Evolutionary conservation across 2,329 filamentous ascomycete genomes (phyloP).

Genomic region (Talaromyces rugulosus): DNA sequence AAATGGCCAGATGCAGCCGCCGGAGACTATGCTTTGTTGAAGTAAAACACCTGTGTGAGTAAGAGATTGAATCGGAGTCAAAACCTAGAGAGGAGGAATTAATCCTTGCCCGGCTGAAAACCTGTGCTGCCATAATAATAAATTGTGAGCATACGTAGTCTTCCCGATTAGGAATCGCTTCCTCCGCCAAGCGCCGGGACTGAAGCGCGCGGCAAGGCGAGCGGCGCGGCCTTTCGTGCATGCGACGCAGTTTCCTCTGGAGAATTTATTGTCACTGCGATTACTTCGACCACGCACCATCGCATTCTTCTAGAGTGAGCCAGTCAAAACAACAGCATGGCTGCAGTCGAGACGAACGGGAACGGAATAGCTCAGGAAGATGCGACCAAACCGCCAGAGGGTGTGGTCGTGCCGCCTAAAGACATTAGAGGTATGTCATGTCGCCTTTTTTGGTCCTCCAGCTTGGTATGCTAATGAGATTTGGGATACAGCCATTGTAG

Average conservation of each 20-base stretch:
- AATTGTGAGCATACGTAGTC: neutral
- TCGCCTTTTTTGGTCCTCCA: neutral
- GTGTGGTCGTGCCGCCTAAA: constrained; percentile 78
- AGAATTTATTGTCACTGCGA: neutral
- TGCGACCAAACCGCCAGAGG: constrained; percentile 72
- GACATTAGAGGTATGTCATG: constrained; percentile 64
- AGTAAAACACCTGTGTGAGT: neutral
- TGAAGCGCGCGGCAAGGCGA: constrained; percentile 10
- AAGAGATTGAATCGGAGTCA: neutral
- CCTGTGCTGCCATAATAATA: neutral
- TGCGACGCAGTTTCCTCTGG: neutral
- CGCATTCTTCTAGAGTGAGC: neutral
- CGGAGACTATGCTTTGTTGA: neutral
- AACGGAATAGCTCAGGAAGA: constrained; percentile 28
- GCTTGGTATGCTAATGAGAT: constrained; percentile 21
- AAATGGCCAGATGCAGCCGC: neutral
- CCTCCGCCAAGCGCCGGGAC: constrained; percentile 2
- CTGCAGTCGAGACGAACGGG: constrained; percentile 36
- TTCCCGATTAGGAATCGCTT: constrained; percentile 10
- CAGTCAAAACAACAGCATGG: constrained; percentile 26
- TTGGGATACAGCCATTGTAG: constrained; percentile 58
- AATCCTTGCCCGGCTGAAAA: neutral
- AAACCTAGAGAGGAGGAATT: neutral
- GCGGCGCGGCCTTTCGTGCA: neutral
- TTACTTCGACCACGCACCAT: neutral